These are phyloP conservation scores for Penicillium glabrum DNA, from an alignment of 2,329 filamentous ascomycete species.

Conservation along the genomic window DNA sequence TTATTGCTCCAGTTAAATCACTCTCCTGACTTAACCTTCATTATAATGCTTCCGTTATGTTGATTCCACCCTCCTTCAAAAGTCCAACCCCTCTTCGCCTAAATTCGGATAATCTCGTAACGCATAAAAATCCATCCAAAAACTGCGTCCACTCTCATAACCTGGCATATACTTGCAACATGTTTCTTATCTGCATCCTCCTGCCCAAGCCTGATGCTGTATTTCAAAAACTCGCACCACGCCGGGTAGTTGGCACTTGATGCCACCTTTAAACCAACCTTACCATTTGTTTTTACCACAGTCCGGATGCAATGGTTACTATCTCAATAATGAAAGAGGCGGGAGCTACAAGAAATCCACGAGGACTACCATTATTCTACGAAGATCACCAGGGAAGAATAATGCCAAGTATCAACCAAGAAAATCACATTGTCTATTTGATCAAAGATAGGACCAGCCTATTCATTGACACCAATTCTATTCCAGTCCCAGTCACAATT, in stretches of 20 bases:
- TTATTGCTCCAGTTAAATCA: too few relatives aligned
- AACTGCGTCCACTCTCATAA: background rate
- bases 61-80: background rate
- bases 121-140: background rate
- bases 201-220: background rate
- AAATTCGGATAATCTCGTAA: background rate
- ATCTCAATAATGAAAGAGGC: too few relatives aligned
- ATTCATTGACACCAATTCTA: background rate
- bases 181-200: background rate
- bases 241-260: too few relatives aligned
- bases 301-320: too few relatives aligned
- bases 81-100: background rate
- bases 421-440: background rate
- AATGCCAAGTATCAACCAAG: too few relatives aligned
- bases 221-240: background rate
- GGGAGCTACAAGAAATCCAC: too few relatives aligned
- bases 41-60: background rate
- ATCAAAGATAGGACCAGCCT: background rate
- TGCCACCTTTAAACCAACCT: too few relatives aligned
- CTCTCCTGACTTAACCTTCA: constrained; percentile 32
- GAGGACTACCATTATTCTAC: too few relatives aligned
- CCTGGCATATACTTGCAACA: background rate
- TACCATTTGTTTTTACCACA: too few relatives aligned
- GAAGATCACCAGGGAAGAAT: too few relatives aligned
- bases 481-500: background rate